Evolutionary conservation across 495 filamentous ascomycete genomes (phyloP), one percentile per base, ranked within the genome.

Genomic region (Elaphomyces granulatus): DNA sequence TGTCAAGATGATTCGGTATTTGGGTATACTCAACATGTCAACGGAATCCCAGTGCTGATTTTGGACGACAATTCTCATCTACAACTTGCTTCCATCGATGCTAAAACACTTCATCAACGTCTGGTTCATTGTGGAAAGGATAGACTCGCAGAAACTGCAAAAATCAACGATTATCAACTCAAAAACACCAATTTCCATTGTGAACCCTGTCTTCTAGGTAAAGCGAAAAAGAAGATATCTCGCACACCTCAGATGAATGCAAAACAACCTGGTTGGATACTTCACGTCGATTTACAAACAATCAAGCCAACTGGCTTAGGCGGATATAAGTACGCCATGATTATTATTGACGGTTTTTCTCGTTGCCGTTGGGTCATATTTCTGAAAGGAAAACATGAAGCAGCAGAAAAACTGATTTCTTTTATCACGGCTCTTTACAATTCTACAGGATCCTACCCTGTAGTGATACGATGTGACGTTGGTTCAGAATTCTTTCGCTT

Each of bases 251-350:
- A 21, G 10, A 19, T 20, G 2, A 38, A 38, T 15, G 36, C 36
- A 15, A 23, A 19, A 23, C 15, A 23, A 14, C 9, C 26, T 3
- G 36, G 36, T 3, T 8, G 15, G 4, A 38, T 38, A 10, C 8
- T 38, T 6, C 18, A 38, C 14, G 14, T 38, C 12, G 36, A 38
- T 23, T 19, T 38, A 21, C 36, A 38, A 38, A 4, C 14, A 6
- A 38, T 38, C 9, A 38, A 38, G 23, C 36, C 36, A 23, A 38
- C 20, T 7, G 36, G 18, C 7, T 20, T 18, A 21, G 36, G 26
- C n/a, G 20, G 36, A 4, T 7, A 19, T 15, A 38, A 38, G 14
- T 23, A 38, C 36, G 15, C 14, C 12, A 38, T 23, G 9, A 21
- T 20, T n/a, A 38, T 38, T 8, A 14, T 38, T 38, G 36, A 38